phyloP scores from a whole-genome alignment of 805 yeast genomes.

The Metschnikowia lunata region DNA sequence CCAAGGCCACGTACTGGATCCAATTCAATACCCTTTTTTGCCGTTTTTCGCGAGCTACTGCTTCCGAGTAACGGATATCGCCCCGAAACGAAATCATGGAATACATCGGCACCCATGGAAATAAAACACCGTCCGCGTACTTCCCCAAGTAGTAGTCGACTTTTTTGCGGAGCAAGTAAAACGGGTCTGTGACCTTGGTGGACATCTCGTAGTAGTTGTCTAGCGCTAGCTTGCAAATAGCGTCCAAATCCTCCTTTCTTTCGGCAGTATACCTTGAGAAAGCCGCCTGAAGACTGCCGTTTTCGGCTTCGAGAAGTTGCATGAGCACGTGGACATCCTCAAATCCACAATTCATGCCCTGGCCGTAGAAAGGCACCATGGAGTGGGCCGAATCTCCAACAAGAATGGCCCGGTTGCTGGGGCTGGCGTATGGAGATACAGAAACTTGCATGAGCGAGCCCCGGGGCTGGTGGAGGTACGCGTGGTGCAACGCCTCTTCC shows the following conservation, averaged over 20 bases:
- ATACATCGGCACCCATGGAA: conserved; percentile 77
- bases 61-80: conserved; percentile 73
- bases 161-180: conserved; percentile 61
- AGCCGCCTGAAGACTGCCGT: conserved; percentile 42
- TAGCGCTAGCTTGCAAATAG: conserved; percentile 75
- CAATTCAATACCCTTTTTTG: conserved; percentile 50
- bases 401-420: conserved; percentile 56
- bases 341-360: conserved; percentile 94
- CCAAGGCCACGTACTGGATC: conserved; percentile 20
- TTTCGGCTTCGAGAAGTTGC: conserved; percentile 40
- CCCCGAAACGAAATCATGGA: conserved; percentile 89
- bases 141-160: conserved; percentile 64
- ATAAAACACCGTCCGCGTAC: conserved; percentile 42
- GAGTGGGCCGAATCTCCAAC: conserved; percentile 95
- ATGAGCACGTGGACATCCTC: conserved; percentile 78
- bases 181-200: conserved; percentile 59
- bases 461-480: conserved; percentile 58
- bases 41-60: conserved; percentile 48
- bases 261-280: conserved; percentile 50
- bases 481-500: conserved; percentile 43
- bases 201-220: conserved; percentile 87
- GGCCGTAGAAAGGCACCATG: conserved; percentile 98
- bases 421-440: conserved; percentile 64
- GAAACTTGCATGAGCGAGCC: conserved; percentile 75
- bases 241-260: conserved; percentile 63